Evolutionary conservation across 2,329 filamentous ascomycete species (phyloP), one percentile per base, ranked within the genome.

Genomic region (Periglandula ipomoeae): DNA sequence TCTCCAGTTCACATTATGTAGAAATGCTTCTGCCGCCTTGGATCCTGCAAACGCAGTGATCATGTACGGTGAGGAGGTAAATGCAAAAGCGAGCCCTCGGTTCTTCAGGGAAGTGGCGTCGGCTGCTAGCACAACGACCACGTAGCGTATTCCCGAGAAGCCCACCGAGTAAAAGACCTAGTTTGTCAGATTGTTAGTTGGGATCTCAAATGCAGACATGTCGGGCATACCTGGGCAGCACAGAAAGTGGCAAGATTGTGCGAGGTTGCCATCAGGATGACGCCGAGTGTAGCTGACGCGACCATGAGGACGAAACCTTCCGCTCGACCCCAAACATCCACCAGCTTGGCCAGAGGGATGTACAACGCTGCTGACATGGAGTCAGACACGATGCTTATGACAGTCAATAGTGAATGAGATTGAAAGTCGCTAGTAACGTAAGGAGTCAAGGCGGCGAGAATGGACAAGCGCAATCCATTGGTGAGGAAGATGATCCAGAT

Each of bases 361-460:
- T 83, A 82, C 49, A 76, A 71, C n/a, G 84, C 71, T 35, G 79
- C 82, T 58, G 69, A 67, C 41, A 83, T 75, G 30, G 79, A 64
- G 51, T 65, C 71, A 9, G 77, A 66, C 17, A 83, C 69, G 52
- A 83, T 75, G 43, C 67, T 65, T 15, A 77, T 74, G 2, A 76
- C 70, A 1, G 74, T 68, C 2, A 76, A 68, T 24, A 81, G 64
- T 0, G 76, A 79, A 57, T 82, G 79, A n/a, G 63, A 57, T 15
- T 63, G 52, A 55, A 80, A 82, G 37, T 60, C 59, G 55, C 71
- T 74, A 27, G 75, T 77, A 34, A 75, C 70, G 53, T 70, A 78
- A 20, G 73, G 69, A 3, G 61, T 65, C 38, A 78, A 54, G 49
- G 65, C 69, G 44, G 58, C 56, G 20, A 23, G 4, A 15, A 45